A percentile compares a stretch with the other conserved stretches of the same genome.
Evolutionary conservation across 345 rosid genomes (phyloP).

Genomic region (Turritis glabra): DNA sequence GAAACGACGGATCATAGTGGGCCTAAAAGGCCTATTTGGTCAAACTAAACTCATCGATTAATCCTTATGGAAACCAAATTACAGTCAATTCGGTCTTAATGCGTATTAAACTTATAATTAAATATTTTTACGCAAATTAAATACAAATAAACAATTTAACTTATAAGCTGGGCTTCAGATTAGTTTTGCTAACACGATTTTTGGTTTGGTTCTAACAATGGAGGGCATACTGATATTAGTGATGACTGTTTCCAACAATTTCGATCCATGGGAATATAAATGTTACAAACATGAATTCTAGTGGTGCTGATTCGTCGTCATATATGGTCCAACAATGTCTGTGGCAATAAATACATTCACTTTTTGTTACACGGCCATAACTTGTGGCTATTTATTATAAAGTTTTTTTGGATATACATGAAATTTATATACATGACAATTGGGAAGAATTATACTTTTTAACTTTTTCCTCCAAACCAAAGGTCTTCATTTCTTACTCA

Average conservation of each 20-base stretch:
- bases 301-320: conserved; percentile 17
- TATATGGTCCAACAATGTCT: conserved; percentile 23
- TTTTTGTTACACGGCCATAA: conserved; percentile 11
- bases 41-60: background rate
- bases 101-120: no score
- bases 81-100: background rate
- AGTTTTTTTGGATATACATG: background rate
- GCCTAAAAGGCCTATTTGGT: background rate
- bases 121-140: no score
- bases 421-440: background rate
- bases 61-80: background rate
- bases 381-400: conserved; percentile 16
- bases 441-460: background rate
- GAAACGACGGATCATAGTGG: background rate
- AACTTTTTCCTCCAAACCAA: background rate
- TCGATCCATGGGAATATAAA: background rate
- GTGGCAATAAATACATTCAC: conserved; percentile 11
- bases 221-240: background rate
- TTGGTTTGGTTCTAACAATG: background rate
- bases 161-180: background rate
- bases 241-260: background rate
- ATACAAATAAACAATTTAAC: no score
- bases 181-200: background rate
- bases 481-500: conserved; percentile 16
- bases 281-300: background rate